Conservation (phyloP, 2,329 filamentous ascomycete species). For the Aspergillus clavatus region DNA sequence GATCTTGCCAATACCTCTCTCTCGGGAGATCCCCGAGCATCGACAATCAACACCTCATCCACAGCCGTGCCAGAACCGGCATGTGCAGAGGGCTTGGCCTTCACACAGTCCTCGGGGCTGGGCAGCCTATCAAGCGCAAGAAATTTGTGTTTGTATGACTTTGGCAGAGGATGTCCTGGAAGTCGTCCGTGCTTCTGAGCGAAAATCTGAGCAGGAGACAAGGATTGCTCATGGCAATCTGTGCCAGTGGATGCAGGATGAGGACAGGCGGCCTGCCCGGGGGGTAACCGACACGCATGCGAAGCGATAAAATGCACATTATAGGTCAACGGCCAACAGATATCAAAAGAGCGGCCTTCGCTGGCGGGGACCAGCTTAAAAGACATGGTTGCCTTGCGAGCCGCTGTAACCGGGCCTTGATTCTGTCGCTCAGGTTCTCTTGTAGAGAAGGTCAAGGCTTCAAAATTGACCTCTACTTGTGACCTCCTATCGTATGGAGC, state of each 20-base stretch:
- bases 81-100: slow-evolving; percentile 3
- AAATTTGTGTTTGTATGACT: slow-evolving; percentile 30
- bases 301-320: slow-evolving; percentile 53
- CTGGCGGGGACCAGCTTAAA: slow-evolving; percentile 20
- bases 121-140: slow-evolving; percentile 25
- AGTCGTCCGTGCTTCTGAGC: slow-evolving; percentile 18
- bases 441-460: slow-evolving; percentile 23
- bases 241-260: not conserved
- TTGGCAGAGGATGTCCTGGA: slow-evolving; percentile 37
- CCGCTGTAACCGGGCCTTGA: slow-evolving; percentile 15
- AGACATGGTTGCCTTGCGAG: slow-evolving; percentile 22
- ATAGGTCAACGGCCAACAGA: slow-evolving; percentile 42
- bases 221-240: not conserved
- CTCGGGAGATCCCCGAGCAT: slow-evolving; percentile 31
- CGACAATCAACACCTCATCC: slow-evolving; percentile 30
- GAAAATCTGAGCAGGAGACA: slow-evolving; percentile 5
- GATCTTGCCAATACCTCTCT: slow-evolving; percentile 41
- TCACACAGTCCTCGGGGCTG: slow-evolving; percentile 10
- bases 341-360: slow-evolving; percentile 12
- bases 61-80: slow-evolving; percentile 4
- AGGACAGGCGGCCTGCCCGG: slow-evolving; percentile 23
- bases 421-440: slow-evolving; percentile 12
- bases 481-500: slow-evolving; percentile 8
- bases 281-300: slow-evolving; percentile 49
- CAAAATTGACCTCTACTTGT: slow-evolving; percentile 16